Base-by-base conservation (phyloP, 2,329 filamentous ascomycete species). In the Colletotrichum magnum region DNA sequence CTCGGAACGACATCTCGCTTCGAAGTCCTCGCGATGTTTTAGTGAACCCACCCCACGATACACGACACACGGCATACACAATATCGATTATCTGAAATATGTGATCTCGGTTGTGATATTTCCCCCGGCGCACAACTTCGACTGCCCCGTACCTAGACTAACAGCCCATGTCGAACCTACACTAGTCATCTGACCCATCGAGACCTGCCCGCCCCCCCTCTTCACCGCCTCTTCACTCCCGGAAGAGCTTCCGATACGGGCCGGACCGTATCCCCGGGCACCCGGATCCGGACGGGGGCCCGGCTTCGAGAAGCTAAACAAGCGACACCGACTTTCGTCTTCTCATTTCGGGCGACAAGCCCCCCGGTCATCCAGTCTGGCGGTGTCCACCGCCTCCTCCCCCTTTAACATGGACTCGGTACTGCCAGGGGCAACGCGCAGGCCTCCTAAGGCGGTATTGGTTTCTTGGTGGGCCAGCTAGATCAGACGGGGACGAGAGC, bases 141-240 rank as follows among this genome's bases (percentile, higher is more conserved):
- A 9, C 32, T 9, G 7, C 32, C 28, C 32, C 32, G 32, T 36
- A 12, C 7, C 32, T 36, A 7, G 3, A 36, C 32, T 10, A 36
- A 7, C 32, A 36, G 32, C 32, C 32, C 32, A 39, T 6, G 41
- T 43, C 41, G 13, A 15, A 15, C 10, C 15, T 13, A 7, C 36
- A 21, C 1, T 15, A 18, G 6, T 3, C 21, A 18, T 21, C 10
- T 24, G n/a, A 50, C 10, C 18, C 47, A 50, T 24, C 10, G 13
- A 12, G n/a, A 50, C n/a, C 47, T 18, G 7, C 4, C 4, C 47
- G 12, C 47, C 21, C 18, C 21, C 18, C 47, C n/a, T n/a, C 61
- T 54, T 66, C 66, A 69, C 66, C 66, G 66, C 66, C 24, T 66
- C 50, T 69, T 65, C 21, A 18, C 21, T 36, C 18, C 56, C 62